Conservation (phyloP, 164 flowering plant species). For the Tinospora cordifolia region DNA sequence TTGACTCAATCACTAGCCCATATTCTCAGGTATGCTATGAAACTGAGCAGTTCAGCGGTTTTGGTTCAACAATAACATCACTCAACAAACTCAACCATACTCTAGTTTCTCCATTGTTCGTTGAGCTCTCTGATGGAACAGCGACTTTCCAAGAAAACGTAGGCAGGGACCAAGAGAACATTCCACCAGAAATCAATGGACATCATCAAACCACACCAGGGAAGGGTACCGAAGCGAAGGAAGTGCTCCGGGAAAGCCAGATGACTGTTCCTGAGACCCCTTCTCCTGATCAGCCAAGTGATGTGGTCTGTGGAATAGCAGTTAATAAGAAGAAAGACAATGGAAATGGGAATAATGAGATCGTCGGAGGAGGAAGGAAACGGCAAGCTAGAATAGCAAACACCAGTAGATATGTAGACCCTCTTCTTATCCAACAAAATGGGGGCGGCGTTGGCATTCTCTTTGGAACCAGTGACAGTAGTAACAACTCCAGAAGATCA, state of each 20-base stretch:
- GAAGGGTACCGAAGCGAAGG: constrained; percentile 48
- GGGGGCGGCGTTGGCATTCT: constrained; percentile 35
- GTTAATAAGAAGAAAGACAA: constrained; percentile 50
- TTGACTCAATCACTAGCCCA: constrained; percentile 96
- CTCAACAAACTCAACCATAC: constrained; percentile 31
- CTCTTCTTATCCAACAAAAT: constrained; percentile 29
- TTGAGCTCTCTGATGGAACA: constrained; percentile 59
- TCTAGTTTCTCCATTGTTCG: constrained; percentile 37
- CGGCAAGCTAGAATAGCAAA: constrained; percentile 46
- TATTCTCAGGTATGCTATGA: constrained; percentile 82
- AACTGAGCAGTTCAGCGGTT: constrained; percentile 37
- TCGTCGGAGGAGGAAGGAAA: constrained; percentile 55
- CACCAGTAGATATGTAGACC: constrained; percentile 35
- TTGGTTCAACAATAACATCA: constrained; percentile 27
- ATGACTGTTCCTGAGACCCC: constrained; percentile 97
- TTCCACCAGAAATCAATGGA: constrained; percentile 52
- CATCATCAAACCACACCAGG: constrained; percentile 69
- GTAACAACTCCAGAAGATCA: constrained; percentile 39
- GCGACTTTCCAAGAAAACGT: constrained; percentile 26
- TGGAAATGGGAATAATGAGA: constrained; percentile 45
- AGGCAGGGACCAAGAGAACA: constrained; percentile 58
- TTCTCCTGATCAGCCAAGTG: constrained; percentile 86
- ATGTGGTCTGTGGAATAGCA: constrained; percentile 34
- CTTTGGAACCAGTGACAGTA: constrained; percentile 39
- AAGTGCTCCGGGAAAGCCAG: constrained; percentile 59